Evolutionary conservation across 345 rosid species (phyloP), one percentile per base, ranked within the genome.

Genomic region (Pugionium cornutum): DNA sequence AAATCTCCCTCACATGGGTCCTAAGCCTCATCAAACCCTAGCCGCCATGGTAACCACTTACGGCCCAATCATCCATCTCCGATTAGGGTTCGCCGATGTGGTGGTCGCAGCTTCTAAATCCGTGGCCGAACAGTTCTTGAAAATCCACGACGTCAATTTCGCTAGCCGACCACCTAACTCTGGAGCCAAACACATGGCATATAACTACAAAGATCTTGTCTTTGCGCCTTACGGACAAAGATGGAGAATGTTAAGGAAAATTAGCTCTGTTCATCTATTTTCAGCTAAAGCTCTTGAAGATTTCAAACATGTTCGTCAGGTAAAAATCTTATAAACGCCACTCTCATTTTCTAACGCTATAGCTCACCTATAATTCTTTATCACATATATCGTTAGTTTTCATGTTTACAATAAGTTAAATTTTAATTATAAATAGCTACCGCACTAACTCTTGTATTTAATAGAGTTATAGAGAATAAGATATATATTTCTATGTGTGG

Each of bases 161-260:
- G 82, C 89, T 3, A 88, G 89, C 83, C 79, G 98, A 18, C 97
- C 98, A 9, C 95, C 97, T 1, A 92, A 82, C 69, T 70, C 97
- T 2, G 98, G 98, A 10, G 98, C 94, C 8, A 89, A 89, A 66
- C 74, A 92, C 55, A 75, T 92, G 4, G 96, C 98, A 0, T 92
- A 92, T 30, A 89, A 92, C 31, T 88, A 89, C 6, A 97, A 92
- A 45, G 98, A 92, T 79, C 82, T 92, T 10, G 98, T 89, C 64
- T 89, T 92, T 64, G 89, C 96, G 1, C 98, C 98, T 0, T 92
- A 92, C 42, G 98, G 98, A 2, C 73, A 88, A 1, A 41, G 97
- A 65, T 92, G 98, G 98, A 79, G 98, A 39, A 7, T 88, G 90
- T 74, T 92, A 6, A 43, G 98, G 66, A 92, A 92, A 79, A 89